Conservation (phyloP, 306 rosid species). For the Phaseolus lunatus region DNA sequence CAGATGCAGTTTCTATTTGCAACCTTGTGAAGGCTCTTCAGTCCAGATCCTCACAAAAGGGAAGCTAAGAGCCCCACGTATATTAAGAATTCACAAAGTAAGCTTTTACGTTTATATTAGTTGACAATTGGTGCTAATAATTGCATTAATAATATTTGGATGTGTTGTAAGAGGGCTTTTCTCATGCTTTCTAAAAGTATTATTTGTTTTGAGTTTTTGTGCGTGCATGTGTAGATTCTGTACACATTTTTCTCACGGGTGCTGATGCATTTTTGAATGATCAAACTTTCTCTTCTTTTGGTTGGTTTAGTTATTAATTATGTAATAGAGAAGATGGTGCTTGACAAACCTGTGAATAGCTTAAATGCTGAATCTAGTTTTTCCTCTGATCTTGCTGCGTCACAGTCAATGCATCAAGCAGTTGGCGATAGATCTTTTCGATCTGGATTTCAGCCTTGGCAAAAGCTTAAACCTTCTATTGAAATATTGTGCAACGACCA, state of each 20-base stretch:
- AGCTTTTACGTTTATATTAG: not conserved
- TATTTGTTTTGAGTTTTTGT: constrained; percentile 10
- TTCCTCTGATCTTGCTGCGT: constrained; percentile 67
- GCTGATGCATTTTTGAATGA: not conserved
- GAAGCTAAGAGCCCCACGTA: constrained; percentile 92
- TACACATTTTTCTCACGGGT: not conserved
- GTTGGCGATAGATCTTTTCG: constrained; percentile 81
- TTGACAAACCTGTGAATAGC: constrained; percentile 78
- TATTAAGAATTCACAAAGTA: constrained; percentile 62
- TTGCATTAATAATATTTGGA: not conserved
- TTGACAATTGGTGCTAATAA: not conserved
- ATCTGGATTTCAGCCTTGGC: constrained; percentile 79
- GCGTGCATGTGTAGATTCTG: constrained; percentile 23
- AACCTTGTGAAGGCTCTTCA: constrained; percentile 79
- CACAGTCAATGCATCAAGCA: constrained; percentile 55
- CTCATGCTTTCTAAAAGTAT: not conserved
- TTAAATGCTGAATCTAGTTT: constrained; percentile 62
- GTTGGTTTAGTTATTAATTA: constrained; percentile 74
- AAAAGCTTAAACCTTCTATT: constrained; percentile 77
- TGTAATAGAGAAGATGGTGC: constrained; percentile 85
- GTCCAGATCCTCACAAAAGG: constrained; percentile 30
- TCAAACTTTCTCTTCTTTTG: not conserved
- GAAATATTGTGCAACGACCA: constrained; percentile 90
- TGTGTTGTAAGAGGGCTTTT: constrained; percentile 16
- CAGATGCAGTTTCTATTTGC: constrained; percentile 94